Evolutionary conservation across 257 asterid species (phyloP), one percentile per base, ranked within the genome.

Genomic region (Striga asiatica): DNA sequence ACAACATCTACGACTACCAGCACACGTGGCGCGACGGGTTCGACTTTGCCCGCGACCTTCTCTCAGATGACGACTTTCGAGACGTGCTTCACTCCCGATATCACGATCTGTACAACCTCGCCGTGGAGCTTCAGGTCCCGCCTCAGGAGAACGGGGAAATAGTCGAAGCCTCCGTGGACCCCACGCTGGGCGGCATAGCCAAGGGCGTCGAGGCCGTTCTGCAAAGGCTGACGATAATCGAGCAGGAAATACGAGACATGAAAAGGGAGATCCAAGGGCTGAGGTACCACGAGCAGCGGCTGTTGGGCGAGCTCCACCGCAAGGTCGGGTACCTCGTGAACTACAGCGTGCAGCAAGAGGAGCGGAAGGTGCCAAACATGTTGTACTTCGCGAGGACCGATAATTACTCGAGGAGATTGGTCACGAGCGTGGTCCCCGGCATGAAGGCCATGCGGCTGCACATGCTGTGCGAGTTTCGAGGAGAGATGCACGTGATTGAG

Each of bases 221-320:
- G 62, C 87, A 80, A 63, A 77, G 94, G 58, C 73, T 89, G 28
- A 82, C 79, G 79, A 81, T 84, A 77, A 89, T 89, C 9, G 87
- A 84, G 68, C 92, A 89, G 67, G 95, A 89, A 68, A 80, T 89
- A 61, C 63, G 88, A 67, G 97, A 89, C 28, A 12, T 89, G 59
- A 85, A 85, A 66, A 92, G 80, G 70, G 97, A 89, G 63, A 81
- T 89, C 13, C 93, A 82, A 69, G 97, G 95, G 12, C 75, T 89
- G 58, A 79, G 95, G 69, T 82, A 89, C 41, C 82, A 85, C 19
- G 97, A 89, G 58, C 88, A 89, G 68, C 66, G 84, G 76, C 94
- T 89, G 38, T 25, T 85, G 5, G 61, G 71, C 6, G 83, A 85
- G 56, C 62, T 89, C 58, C 81, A 82, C 60, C 81, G 58, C 60